Evolutionary conservation across 441 rosid species (phyloP), one percentile per base, ranked within the genome.

Genomic region (Eruca vesicaria): DNA sequence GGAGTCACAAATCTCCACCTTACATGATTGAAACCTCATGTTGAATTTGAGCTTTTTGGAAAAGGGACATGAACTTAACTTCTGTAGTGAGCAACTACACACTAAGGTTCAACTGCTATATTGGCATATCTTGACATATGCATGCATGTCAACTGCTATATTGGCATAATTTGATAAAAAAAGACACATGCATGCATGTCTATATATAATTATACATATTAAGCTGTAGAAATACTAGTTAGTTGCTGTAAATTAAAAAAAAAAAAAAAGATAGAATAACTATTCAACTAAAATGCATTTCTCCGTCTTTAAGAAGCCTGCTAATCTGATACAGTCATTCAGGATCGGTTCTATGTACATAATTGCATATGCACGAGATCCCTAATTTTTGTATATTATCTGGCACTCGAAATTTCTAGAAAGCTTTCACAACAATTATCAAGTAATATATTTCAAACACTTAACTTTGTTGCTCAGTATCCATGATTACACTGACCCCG

Each of bases 1-100:
- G 62, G 68, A 53, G 72, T 48, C 74, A 29, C 72, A 80, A 68
- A 81, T 79, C 81, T 79, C 77, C 72, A 86, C 72, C 63, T 55
- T 57, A 62, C 79, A 77, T 74, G 41, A 58, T 73, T 73, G 77
- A 73, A 57, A 45, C 57, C 73, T 71, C 63, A 68, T 71, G 83
- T 80, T 82, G 74, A 80, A 74, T 69, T 68, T 60, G 52, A 78
- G 60, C 77, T 75, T 71, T 78, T 78, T 26, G 32, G 65, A 74
- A 72, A 80, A 55, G 65, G 79, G 52, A 66, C 56, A 66, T 69
- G 68, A 70, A 68, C 61, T 74, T 32, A 43, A 78, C 75, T 72
- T 69, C 7, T 69, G 53, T 60, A 69, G 74, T 63, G 72, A 70
- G 72, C 65, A 69, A 74, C 69, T 74, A 63, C 68, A 80, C 71